Evolutionary conservation across 164 flowering plant species (phyloP), one percentile per base, ranked within the genome.

Genomic region (Stephania yunnanensis): DNA sequence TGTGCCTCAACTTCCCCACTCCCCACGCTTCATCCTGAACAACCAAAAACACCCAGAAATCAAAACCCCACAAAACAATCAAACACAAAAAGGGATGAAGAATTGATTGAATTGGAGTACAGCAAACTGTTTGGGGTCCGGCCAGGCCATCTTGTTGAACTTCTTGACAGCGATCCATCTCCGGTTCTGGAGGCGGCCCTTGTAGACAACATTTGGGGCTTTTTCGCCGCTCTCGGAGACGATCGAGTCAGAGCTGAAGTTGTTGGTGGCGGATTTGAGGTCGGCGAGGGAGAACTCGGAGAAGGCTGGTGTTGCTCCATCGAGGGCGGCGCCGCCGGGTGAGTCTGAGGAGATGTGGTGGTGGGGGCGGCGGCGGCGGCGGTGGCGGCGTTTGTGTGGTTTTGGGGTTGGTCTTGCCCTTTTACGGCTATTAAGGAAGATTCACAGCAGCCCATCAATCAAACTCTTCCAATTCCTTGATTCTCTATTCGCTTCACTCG

Each of bases 181-280:
- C 6, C 86, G 82, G 69, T 83, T 85, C 81, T 87, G 90, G 5
- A 93, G 86, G 22, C 90, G 84, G n/a, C 98, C 98, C 74, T 88
- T 90, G 87, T 86, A 93, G 45, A 93, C 97, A 5, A 90, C 77
- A 76, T 93, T 93, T 20, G 96, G 95, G 22, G 96, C 95, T 71
- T 87, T 93, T 68, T 90, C 97, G 7, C 97, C 98, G 81, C 94
- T 82, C 81, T 90, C 97, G 30, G 98, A 93, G 31, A 93, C 98
- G 72, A 93, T 93, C 74, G 50, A 78, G 30, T 92, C 97, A 25
- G 94, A 79, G 84, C 91, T 89, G 83, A 93, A 93, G 83, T 87
- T 87, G 75, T 87, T 85, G 36, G 98, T 93, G 70, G 98, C 98
- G 6, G 90, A 81, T 79, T 83, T 91, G 17, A 93, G 86, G 80